A percentile compares a stretch with the other conserved stretches of the same genome.
Evolutionary conservation across 1,284 basidiomycete genomes (phyloP).

Genomic region (Ustilago xerochloae): DNA sequence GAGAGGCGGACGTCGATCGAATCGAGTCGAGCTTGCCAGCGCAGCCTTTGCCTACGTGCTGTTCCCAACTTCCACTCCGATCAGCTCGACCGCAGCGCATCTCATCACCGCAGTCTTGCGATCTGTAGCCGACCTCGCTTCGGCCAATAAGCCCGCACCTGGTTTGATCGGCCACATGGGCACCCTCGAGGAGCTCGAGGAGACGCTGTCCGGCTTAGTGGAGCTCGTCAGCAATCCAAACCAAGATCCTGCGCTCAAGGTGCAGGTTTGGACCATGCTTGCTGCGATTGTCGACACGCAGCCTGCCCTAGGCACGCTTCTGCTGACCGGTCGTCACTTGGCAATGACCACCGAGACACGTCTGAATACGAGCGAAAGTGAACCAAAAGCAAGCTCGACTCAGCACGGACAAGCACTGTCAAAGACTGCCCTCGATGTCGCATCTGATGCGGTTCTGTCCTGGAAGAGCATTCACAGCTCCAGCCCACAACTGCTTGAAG

Average conservation of each 20-base stretch:
- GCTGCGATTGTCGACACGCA: slow-evolving; percentile 84
- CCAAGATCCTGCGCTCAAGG: slow-evolving; percentile 76
- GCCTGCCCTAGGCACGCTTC: slow-evolving; percentile 84
- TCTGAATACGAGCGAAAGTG: slow-evolving; percentile 36
- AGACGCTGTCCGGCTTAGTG: slow-evolving; percentile 48
- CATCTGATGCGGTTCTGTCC: slow-evolving; percentile 75
- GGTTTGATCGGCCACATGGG: slow-evolving; percentile 64
- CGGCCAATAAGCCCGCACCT: slow-evolving; percentile 23
- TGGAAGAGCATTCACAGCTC: slow-evolving; percentile 75
- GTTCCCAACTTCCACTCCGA: slow-evolving; percentile 36
- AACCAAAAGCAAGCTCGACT: slow-evolving; percentile 55
- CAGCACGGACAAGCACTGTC: slow-evolving; percentile 35
- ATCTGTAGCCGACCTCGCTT: slow-evolving; percentile 29
- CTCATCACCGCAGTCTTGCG: slow-evolving; percentile 54
- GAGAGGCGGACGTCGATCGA: slow-evolving; percentile 30
- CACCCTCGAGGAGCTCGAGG: slow-evolving; percentile 62
- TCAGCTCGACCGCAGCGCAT: slow-evolving; percentile 54
- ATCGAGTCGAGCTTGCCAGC: slow-evolving; percentile 46
- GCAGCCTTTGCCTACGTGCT: slow-evolving; percentile 50
- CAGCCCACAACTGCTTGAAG: slow-evolving; percentile 77
- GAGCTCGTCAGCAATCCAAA: slow-evolving; percentile 70
- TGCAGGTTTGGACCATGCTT: slow-evolving; percentile 84
- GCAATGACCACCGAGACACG: slow-evolving; percentile 56
- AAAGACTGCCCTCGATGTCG: slow-evolving; percentile 69
- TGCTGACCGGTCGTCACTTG: slow-evolving; percentile 79